phyloP scores from a whole-genome alignment of 1,284 basidiomycete genomes.

The Irpex sp. region DNA sequence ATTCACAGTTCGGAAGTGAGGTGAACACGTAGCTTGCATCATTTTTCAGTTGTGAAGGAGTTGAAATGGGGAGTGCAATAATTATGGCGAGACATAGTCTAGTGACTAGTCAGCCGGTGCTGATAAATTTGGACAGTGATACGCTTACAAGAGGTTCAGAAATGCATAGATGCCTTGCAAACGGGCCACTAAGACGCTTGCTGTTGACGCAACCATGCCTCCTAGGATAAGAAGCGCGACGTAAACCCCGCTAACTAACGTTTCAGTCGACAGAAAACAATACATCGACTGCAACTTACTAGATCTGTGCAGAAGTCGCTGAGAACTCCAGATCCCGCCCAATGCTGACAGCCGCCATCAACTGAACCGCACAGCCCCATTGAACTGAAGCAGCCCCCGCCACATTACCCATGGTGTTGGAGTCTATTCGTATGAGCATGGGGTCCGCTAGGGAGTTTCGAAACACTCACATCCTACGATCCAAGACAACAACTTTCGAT shows the following conservation, averaged over 20 bases:
- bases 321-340: slow-evolving; percentile 47
- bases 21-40: slow-evolving; percentile 23
- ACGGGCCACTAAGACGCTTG: slow-evolving; percentile 66
- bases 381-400: slow-evolving; percentile 66
- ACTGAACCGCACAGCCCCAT: slow-evolving; percentile 73
- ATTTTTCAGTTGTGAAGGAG: slow-evolving; percentile 25
- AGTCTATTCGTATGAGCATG: slow-evolving; percentile 38
- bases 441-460: not conserved
- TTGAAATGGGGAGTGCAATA: slow-evolving; percentile 26
- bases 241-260: slow-evolving; percentile 50
- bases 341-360: slow-evolving; percentile 61
- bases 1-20: slow-evolving; percentile 34
- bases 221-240: slow-evolving; percentile 55
- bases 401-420: slow-evolving; percentile 71
- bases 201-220: slow-evolving; percentile 60
- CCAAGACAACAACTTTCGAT: slow-evolving; percentile 68
- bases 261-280: not conserved
- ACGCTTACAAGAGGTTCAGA: slow-evolving; percentile 60
- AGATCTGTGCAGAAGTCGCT: slow-evolving; percentile 53
- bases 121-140: not conserved
- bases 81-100: slow-evolving; percentile 28
- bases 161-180: slow-evolving; percentile 69
- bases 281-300: slow-evolving; percentile 37
- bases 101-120: not conserved
- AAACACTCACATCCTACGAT: slow-evolving; percentile 64